Conservation (phyloP, 2,329 filamentous ascomycete genomes). For the Neodidymelliopsis sp. region DNA sequence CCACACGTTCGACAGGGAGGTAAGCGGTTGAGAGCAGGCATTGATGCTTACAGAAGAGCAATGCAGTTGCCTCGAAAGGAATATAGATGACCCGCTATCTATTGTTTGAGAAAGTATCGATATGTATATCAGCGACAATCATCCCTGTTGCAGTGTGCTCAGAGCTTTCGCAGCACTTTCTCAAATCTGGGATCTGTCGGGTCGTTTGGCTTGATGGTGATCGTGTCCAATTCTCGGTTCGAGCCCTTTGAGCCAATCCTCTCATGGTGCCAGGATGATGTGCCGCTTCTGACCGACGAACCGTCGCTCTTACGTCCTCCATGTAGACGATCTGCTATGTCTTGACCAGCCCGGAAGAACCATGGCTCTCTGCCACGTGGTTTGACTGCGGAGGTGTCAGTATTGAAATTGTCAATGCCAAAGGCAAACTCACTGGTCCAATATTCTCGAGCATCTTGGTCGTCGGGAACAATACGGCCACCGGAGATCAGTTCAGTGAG, state of each 20-base stretch:
- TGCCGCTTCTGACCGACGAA: constrained; percentile 35
- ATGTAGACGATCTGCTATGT: constrained; percentile 33
- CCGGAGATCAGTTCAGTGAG: constrained; percentile 69
- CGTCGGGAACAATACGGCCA: constrained; percentile 75
- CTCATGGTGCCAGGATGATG: constrained; percentile 34
- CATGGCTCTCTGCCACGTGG: constrained; percentile 44
- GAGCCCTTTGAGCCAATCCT: constrained; percentile 37
- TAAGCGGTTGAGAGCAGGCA: background rate
- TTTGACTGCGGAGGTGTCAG: constrained; percentile 37
- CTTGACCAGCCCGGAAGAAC: constrained; percentile 41
- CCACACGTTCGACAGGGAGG: background rate
- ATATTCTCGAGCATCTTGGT: constrained; percentile 77
- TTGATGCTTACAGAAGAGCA: background rate
- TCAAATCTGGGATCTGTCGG: constrained; percentile 37
- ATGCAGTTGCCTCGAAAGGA: background rate
- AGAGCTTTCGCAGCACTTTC: constrained; percentile 33
- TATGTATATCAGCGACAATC: constrained; percentile 1
- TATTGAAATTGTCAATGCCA: constrained; percentile 1
- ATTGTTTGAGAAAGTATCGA: background rate
- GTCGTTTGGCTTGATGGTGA: constrained; percentile 33
- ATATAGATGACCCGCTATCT: background rate
- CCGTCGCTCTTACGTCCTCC: constrained; percentile 24
- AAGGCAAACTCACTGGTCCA: constrained; percentile 82
- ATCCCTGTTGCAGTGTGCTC: background rate
- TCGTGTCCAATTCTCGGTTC: constrained; percentile 39